Evolutionary conservation across 208 protist species (phyloP).

Genomic region (Porcisia hertigi): DNA sequence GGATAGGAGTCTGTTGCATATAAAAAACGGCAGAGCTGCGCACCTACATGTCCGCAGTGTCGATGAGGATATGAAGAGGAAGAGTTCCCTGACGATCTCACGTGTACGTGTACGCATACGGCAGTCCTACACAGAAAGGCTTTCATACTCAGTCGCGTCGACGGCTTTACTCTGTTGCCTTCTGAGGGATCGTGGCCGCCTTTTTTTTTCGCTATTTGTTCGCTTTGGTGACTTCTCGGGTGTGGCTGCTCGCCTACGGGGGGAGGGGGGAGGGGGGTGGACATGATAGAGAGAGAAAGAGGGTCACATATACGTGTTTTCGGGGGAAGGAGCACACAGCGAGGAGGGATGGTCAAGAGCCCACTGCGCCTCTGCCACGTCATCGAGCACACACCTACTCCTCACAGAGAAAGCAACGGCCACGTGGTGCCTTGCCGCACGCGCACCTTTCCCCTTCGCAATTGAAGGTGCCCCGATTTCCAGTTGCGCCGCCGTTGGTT

Average conservation of each 20-base stretch:
- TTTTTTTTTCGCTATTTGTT: no score
- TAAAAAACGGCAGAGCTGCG: background rate
- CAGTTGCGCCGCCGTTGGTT: background rate
- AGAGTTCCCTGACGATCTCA: no score
- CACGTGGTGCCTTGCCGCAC: conserved; percentile 57
- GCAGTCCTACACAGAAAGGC: no score
- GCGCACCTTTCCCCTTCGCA: conserved; percentile 28
- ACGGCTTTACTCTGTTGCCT: no score
- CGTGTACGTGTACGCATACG: no score
- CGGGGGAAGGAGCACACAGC: background rate
- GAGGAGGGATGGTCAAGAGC: background rate
- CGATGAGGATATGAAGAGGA: background rate
- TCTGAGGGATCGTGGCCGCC: no score
- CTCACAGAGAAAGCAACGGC: conserved; percentile 74
- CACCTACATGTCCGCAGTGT: background rate
- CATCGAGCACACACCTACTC: background rate
- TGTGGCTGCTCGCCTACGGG: no score
- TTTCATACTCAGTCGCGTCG: no score
- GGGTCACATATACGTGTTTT: background rate
- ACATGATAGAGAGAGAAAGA: background rate
- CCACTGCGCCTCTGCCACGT: background rate
- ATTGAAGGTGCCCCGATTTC: background rate
- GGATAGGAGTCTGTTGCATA: background rate
- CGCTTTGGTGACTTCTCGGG: no score
- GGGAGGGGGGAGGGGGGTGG: background rate